Evolutionary conservation across 345 rosid genomes (phyloP).

Genomic region (Garcia nutans): DNA sequence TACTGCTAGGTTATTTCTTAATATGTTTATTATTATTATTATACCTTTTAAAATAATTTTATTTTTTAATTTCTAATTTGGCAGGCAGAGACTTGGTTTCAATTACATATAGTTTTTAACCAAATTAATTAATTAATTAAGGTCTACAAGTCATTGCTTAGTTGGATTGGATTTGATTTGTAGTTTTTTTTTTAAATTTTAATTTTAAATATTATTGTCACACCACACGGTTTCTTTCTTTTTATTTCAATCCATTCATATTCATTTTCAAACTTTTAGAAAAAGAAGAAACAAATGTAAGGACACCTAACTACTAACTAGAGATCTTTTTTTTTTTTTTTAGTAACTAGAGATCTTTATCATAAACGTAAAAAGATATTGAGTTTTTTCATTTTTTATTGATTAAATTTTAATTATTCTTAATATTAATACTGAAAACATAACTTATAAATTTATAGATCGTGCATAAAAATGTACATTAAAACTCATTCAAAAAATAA

Average conservation of each 20-base stretch:
- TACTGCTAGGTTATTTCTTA: too few species aligned
- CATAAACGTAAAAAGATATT: too few species aligned
- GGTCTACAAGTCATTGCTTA: conserved; percentile 14
- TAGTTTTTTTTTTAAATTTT: background rate
- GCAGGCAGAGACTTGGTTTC: conserved; percentile 10
- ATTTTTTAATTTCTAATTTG: background rate
- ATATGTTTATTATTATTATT: background rate
- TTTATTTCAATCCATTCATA: background rate
- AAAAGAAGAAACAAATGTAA: background rate
- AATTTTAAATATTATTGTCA: background rate
- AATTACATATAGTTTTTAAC: background rate
- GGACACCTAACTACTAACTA: background rate
- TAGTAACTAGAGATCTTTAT: background rate
- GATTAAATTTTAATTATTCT: too few species aligned
- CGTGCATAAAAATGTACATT: too few species aligned
- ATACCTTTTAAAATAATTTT: background rate
- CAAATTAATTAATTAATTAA: background rate
- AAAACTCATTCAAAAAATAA: too few species aligned
- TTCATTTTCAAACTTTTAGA: background rate
- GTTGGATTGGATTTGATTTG: background rate
- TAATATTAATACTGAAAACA: too few species aligned
- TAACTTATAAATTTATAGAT: too few species aligned
- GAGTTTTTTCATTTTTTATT: too few species aligned
- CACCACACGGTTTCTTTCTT: conserved; percentile 18
- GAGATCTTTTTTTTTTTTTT: too few species aligned